Conservation (phyloP, 2,329 filamentous ascomycete species). For the Lasiodiplodia theobromae region DNA sequence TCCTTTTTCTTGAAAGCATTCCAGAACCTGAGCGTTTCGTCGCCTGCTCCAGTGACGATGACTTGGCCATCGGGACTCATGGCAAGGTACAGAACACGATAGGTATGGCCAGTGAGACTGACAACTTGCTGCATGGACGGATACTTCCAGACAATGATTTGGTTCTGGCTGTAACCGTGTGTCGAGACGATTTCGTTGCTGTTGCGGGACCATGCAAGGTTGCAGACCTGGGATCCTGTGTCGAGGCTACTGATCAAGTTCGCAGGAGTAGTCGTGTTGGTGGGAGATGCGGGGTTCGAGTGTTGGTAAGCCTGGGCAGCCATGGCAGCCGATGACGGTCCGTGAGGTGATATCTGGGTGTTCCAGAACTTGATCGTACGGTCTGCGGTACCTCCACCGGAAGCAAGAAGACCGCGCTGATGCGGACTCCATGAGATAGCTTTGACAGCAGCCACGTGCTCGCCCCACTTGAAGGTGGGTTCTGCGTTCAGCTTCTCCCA, state of each 20-base stretch:
- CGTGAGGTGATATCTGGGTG: conserved; percentile 75
- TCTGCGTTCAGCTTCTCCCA: conserved; percentile 97
- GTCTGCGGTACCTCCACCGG: conserved; percentile 93
- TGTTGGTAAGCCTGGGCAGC: conserved; percentile 42
- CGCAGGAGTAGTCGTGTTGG: conserved; percentile 40
- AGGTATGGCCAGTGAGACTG: conserved; percentile 94
- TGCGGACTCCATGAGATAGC: conserved; percentile 98
- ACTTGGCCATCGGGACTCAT: conserved; percentile 97
- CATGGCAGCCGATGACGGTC: conserved; percentile 50
- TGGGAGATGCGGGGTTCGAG: conserved; percentile 42
- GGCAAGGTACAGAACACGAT: conserved; percentile 91
- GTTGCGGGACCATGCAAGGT: conserved; percentile 95
- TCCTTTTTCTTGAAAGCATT: conserved; percentile 89
- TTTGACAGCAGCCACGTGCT: conserved; percentile 95
- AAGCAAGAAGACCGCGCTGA: conserved; percentile 91
- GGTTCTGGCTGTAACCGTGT: conserved; percentile 96
- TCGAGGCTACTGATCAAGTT: conserved; percentile 79
- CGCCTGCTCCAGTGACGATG: conserved; percentile 93
- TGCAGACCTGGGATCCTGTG: conserved; percentile 98
- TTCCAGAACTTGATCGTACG: conserved; percentile 98
- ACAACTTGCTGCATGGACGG: conserved; percentile 97
- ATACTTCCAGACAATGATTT: conserved; percentile 99
- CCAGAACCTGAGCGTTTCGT: conserved; percentile 97
- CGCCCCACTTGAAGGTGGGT: conserved; percentile 90
- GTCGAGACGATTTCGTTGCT: conserved; percentile 97